Evolutionary conservation across 306 rosid genomes (phyloP), one percentile per base, ranked within the genome.

Genomic region (Fragaria iinumae): DNA sequence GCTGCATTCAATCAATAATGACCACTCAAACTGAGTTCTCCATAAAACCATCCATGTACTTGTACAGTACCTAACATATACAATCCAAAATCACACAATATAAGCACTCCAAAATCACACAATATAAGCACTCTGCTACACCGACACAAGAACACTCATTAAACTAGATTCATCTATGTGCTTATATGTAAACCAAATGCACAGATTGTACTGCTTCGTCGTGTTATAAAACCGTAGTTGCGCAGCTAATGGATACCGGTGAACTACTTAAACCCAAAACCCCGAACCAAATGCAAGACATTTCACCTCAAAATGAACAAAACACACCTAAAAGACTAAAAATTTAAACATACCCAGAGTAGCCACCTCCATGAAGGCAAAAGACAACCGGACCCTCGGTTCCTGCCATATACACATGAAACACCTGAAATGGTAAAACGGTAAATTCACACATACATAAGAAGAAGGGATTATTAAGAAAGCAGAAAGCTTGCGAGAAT

Each of bases 291-390:
- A 67, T 8, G 39, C 52, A 17, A 63, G 2, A 64, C 11, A 8
- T 48, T 38, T 70, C 57, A 80, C 71, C 72, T 49, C 17, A 56
- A 70, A 23, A 14, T 29, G 76, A 72, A 48, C 32, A 36, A 32
- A 20, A 43, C 6, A 56, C 49, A 20, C 1, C 4, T 23, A 36
- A 69, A 67, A 50, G 47, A 68, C 9, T 1, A 59, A 56, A 38
- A 41, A 72, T 38, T 17, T 36, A 38, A 77, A 23, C 89, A 83
- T 88, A 95, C 98, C 98, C 98, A 47, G 93, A 90, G 82, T 84
- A 92, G 65, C 98, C 98, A 69, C 98, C 98, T 79, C 98, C 97
- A 67, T 95, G 98, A 45, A 95, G 87, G 84, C 96, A 95, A 79
- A 95, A 89, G 21, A 95, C 93, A 79, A 95, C 97, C 0, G 98